Evolutionary conservation across 192 early-diverging fungal species (phyloP).

Genomic region (Chytriomyces sp.): DNA sequence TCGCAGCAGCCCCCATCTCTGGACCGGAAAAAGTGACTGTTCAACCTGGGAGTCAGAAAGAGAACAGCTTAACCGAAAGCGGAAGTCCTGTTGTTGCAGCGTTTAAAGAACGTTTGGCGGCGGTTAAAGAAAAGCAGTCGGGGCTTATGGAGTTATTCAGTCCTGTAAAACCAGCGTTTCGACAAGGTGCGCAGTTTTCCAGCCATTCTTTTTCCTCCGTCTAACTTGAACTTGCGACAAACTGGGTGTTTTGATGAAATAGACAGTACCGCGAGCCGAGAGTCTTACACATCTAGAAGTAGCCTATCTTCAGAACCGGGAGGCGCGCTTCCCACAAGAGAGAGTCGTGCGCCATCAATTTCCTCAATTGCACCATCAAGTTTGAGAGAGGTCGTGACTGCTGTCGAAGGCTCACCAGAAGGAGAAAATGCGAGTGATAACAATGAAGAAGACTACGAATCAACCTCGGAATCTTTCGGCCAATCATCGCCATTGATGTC

Average conservation of each 20-base stretch:
- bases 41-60: neutral
- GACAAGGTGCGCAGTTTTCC: neutral
- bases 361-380: neutral
- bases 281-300: no score
- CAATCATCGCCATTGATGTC: no score
- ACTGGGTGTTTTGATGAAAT: no score
- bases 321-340: no score
- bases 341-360: no score
- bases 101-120: slow-evolving; percentile 35
- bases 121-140: slow-evolving; percentile 30
- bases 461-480: no score
- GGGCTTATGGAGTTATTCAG: slow-evolving; percentile 60
- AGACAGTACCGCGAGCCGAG: no score
- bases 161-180: slow-evolving; percentile 45
- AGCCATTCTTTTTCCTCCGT: no score
- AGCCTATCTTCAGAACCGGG: no score
- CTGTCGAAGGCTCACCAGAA: neutral
- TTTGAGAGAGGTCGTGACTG: slow-evolving; percentile 18
- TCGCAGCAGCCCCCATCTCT: neutral
- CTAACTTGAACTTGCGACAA: no score
- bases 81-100: slow-evolving; percentile 38
- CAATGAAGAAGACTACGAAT: no score
- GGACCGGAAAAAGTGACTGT: neutral
- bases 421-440: neutral
- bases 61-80: neutral